Percentiles rank a stretch among this genome's conserved stretches.
Evolutionary conservation across 2,329 filamentous ascomycete species (phyloP).

Genomic region (Spiromastix sp.): DNA sequence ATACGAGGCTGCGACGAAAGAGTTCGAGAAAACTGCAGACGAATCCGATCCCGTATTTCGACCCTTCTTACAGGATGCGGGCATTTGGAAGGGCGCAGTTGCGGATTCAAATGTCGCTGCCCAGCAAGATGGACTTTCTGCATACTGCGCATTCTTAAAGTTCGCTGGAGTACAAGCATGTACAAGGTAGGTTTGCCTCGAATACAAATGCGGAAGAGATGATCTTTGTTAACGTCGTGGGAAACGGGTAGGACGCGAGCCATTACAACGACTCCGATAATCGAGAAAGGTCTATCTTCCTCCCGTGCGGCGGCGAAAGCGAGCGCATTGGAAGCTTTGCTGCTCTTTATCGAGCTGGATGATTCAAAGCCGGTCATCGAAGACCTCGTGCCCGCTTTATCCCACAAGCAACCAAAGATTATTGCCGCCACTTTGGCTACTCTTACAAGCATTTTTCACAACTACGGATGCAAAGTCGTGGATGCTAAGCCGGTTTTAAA

Average conservation of each 20-base stretch:
- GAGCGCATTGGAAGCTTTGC: slow-evolving; percentile 71
- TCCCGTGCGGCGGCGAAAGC: slow-evolving; percentile 83
- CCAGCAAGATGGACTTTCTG: slow-evolving; percentile 81
- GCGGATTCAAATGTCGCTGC: slow-evolving; percentile 94
- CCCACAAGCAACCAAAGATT: slow-evolving; percentile 86
- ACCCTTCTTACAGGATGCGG: slow-evolving; percentile 75
- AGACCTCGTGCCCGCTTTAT: slow-evolving; percentile 71
- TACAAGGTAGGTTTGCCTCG: slow-evolving; percentile 42
- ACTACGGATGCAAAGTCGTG: slow-evolving; percentile 86
- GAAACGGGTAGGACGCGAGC: slow-evolving; percentile 53
- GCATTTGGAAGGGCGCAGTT: slow-evolving; percentile 85
- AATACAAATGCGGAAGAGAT: neutral
- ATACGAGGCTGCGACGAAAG: slow-evolving; percentile 84
- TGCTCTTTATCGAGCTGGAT: slow-evolving; percentile 86
- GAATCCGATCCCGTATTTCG: slow-evolving; percentile 78
- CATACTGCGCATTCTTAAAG: slow-evolving; percentile 85
- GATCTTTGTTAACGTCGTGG: too few species aligned
- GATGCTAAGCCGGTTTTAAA: slow-evolving; percentile 91
- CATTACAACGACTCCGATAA: slow-evolving; percentile 64
- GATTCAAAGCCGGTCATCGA: slow-evolving; percentile 77
- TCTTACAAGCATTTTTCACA: slow-evolving; percentile 77
- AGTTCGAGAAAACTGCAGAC: slow-evolving; percentile 74
- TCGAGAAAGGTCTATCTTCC: slow-evolving; percentile 83
- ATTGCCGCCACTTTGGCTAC: slow-evolving; percentile 65
- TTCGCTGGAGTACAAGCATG: slow-evolving; percentile 74